Base-by-base conservation (phyloP, 805 yeast species). In the Saccharomycopsis guyanensis region DNA sequence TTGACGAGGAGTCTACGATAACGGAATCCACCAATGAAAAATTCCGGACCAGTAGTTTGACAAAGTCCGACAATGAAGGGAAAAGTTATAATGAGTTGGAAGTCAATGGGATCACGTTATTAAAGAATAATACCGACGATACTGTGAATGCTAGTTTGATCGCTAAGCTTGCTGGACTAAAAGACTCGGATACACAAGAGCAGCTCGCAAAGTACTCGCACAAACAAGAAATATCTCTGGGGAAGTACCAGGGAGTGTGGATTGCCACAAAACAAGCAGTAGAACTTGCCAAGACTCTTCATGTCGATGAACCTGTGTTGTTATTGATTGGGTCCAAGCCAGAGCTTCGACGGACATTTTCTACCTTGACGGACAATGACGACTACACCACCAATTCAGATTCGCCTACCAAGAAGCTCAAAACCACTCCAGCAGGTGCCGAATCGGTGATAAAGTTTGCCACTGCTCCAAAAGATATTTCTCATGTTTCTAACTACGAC, bases 391-490 rank as follows among this genome's bases (percentile, higher is more conserved):
- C 15, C 27, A 25, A 6, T 6, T 12, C 10, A 5, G 66, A 59
- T 20, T 64, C 71, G 12, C 73, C 74, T n/a, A 52, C 63, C 2
- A 69, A 71, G 46, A 64, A 64, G 40, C 59, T 56, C 19, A 64
- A 62, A 40, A 40, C 45, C 13, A 52, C 56, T 2, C n/a, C n/a
- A n/a, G 16, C 32, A 23, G 25, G 25, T 4, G 13, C 27, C 4
- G 42, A 38, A 31, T 31, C 29, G 32, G 39, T 22, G 35, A 46
- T 41, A n/a, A 32, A 31, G 19, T 23, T 23, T 29, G 34, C 48
- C 6, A 19, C 31, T 7, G 42, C 25, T 27, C 82, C 83, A 2
- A 46, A 75, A 16, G 51, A 59, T 3, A 51, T 56, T 2, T 51
- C 56, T 1, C 52, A 46, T 8, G 50, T 56, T 13, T 53, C 62